Percentiles rank a stretch among this genome's conserved stretches.
phyloP scores from a whole-genome alignment of 2,329 filamentous ascomycete species.

The Fusarium sp. region DNA sequence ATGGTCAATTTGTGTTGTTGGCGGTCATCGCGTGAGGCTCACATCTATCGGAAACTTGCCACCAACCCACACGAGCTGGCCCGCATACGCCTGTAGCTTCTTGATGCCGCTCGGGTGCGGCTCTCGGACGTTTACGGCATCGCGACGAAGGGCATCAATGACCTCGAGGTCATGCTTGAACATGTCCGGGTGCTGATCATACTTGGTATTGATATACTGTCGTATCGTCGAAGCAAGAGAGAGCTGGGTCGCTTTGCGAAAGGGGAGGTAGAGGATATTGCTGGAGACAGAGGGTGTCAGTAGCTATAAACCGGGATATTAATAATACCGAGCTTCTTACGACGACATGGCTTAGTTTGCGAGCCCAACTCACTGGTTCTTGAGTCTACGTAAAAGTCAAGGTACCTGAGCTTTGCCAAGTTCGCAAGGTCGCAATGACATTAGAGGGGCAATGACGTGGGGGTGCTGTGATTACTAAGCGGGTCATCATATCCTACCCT shows the following conservation, averaged over 20 bases:
- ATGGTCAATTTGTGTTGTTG: conserved; percentile 6
- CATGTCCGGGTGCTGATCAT: conserved; percentile 98
- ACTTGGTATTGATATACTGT: conserved; percentile 96
- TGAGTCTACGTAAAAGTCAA: not conserved
- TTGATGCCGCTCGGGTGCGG: conserved; percentile 85
- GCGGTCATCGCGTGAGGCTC: conserved; percentile 21
- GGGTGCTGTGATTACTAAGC: conserved; percentile 27
- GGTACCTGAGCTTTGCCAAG: conserved; percentile 5
- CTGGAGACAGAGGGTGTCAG: conserved; percentile 43
- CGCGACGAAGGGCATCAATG: conserved; percentile 82
- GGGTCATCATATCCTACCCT: conserved; percentile 3
- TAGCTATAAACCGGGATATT: not conserved
- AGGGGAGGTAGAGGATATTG: conserved; percentile 82
- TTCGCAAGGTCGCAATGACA: conserved; percentile 38
- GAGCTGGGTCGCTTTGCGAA: conserved; percentile 83
- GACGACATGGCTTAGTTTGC: conserved; percentile 40
- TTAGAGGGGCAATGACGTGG: conserved; percentile 41
- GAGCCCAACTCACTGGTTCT: conserved; percentile 14
- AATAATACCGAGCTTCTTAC: conserved; percentile 25
- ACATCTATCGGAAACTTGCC: conserved; percentile 97
- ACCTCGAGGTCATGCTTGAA: conserved; percentile 86
- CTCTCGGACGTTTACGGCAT: conserved; percentile 90
- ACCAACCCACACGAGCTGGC: conserved; percentile 90
- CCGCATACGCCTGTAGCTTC: conserved; percentile 91
- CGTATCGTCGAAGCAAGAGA: conserved; percentile 85